Conservation (phyloP, 2,329 filamentous ascomycete genomes). For the Fusarium miscanthi region DNA sequence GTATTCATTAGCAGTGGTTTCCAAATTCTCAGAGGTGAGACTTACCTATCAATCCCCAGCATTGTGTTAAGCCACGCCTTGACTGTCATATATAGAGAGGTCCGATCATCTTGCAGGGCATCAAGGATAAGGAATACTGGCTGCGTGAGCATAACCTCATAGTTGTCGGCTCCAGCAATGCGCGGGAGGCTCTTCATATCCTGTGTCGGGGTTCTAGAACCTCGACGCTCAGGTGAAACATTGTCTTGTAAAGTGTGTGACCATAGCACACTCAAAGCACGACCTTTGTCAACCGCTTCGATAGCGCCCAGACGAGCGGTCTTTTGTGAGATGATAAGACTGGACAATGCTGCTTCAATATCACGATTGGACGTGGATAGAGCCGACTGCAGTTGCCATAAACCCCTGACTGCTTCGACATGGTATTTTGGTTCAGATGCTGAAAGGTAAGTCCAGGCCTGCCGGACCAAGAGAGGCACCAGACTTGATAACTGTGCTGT, state of each 20-base stretch:
- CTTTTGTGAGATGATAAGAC: constrained; percentile 71
- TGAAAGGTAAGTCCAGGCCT: constrained; percentile 84
- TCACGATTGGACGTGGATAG: constrained; percentile 75
- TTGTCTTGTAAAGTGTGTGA: constrained; percentile 78
- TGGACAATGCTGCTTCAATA: constrained; percentile 81
- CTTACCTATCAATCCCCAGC: constrained; percentile 71
- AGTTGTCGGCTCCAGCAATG: constrained; percentile 69
- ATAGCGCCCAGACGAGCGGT: not conserved
- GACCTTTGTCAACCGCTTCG: constrained; percentile 69
- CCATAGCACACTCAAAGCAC: constrained; percentile 82
- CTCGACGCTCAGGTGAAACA: constrained; percentile 60
- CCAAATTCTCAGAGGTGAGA: not conserved
- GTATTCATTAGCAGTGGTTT: not conserved
- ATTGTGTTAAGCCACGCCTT: constrained; percentile 82
- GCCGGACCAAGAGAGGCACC: constrained; percentile 74
- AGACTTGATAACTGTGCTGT: constrained; percentile 68
- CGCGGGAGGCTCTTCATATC: constrained; percentile 52
- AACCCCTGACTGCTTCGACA: constrained; percentile 86
- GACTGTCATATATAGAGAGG: constrained; percentile 79
- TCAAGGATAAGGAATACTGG: constrained; percentile 87
- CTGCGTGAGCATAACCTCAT: constrained; percentile 79
- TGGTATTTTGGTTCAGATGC: constrained; percentile 91
- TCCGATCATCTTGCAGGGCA: constrained; percentile 76
- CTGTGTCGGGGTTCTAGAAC: constrained; percentile 57
- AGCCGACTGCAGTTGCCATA: constrained; percentile 86